Conservation (phyloP, 1,284 basidiomycete species). For the Sphaerobolus stellatus region DNA sequence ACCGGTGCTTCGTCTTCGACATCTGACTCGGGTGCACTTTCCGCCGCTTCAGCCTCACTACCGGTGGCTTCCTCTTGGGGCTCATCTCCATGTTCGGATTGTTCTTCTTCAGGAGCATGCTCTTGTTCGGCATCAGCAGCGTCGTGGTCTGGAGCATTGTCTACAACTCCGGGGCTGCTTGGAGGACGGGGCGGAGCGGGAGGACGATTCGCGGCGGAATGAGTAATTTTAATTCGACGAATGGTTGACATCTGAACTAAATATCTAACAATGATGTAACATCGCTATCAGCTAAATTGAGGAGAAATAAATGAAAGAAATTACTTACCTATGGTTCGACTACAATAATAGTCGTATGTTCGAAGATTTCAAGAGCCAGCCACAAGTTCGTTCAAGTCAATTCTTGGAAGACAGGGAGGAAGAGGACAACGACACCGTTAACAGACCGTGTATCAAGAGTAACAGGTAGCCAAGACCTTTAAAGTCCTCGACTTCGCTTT, state of each 20-base stretch:
- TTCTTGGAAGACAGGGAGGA: too few species aligned
- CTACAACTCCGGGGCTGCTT: slow-evolving; percentile 18
- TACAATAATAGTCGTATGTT: too few species aligned
- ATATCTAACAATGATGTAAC: too few species aligned
- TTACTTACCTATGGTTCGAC: too few species aligned
- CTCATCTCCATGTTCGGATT: slow-evolving; percentile 25
- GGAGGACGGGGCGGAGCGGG: slow-evolving; percentile 9
- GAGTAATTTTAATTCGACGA: slow-evolving; percentile 14
- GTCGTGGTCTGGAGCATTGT: slow-evolving; percentile 15
- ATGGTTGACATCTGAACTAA: slow-evolving; percentile 7
- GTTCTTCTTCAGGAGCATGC: slow-evolving; percentile 33
- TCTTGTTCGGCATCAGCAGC: slow-evolving; percentile 27
- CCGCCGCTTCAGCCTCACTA: slow-evolving; percentile 9
- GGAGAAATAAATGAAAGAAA: too few species aligned
- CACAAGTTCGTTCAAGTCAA: too few species aligned
- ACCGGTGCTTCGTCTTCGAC: slow-evolving; percentile 7
- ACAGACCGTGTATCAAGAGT: too few species aligned
- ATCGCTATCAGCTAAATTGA: too few species aligned
- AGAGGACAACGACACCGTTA: too few species aligned
- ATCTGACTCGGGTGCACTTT: slow-evolving; percentile 8
- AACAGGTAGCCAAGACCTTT: too few species aligned
- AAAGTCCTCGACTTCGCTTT: too few species aligned
- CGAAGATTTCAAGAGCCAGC: too few species aligned
- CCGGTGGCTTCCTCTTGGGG: slow-evolving; percentile 13
- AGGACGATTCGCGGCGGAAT: slow-evolving; percentile 6